These are phyloP conservation scores for Eucalyptus camaldulensis DNA, from an alignment of 345 rosid genomes.

Conservation along the genomic window DNA sequence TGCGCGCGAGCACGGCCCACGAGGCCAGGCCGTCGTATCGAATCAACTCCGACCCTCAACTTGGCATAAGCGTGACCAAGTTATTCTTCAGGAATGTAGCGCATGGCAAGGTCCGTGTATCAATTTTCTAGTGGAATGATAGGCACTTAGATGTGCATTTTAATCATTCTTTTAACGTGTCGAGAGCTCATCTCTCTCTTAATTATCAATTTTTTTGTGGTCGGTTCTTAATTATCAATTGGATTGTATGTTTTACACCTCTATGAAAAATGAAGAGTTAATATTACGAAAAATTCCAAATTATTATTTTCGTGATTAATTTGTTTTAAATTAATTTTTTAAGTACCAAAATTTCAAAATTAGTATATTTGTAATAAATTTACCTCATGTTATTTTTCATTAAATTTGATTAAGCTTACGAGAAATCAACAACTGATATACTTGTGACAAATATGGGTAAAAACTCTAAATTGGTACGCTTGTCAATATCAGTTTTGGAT, in stretches of 20 bases:
- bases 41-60: neutral
- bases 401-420: too few species aligned
- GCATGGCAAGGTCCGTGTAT: neutral
- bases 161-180: neutral
- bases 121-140: neutral
- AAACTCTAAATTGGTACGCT: accelerated
- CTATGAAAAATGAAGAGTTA: too few species aligned
- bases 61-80: neutral
- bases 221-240: neutral
- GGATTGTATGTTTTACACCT: neutral
- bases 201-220: neutral
- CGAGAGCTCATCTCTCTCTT: neutral
- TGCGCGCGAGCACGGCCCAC: neutral
- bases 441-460: accelerated
- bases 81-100: neutral
- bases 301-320: too few species aligned
- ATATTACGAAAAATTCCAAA: accelerated
- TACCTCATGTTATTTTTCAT: too few species aligned
- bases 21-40: neutral
- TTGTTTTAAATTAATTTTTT: too few species aligned
- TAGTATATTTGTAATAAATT: too few species aligned
- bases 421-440: accelerated
- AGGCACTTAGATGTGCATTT: neutral
- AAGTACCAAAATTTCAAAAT: too few species aligned
- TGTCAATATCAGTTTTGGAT: accelerated